Conservation (phyloP, 768 basidiomycete species). For the Collybiopsis luxurians region DNA sequence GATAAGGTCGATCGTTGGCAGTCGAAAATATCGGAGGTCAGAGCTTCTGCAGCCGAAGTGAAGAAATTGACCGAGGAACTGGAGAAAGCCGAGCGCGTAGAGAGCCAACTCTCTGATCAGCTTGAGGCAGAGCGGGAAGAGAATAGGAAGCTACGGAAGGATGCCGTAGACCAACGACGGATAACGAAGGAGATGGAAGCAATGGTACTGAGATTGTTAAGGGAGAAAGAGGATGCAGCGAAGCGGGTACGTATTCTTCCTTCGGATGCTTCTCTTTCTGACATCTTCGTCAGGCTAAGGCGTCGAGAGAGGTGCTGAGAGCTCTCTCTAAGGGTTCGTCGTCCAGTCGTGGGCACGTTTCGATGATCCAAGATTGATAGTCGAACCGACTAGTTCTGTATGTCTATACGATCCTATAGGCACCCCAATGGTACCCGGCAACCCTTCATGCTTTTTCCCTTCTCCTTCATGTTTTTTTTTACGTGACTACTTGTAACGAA, state of each 20-base stretch:
- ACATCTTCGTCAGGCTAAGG: neutral
- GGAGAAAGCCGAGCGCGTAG: neutral
- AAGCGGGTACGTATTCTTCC: neutral
- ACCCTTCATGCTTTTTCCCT: too few species aligned
- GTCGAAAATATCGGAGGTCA: neutral
- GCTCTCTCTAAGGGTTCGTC: neutral
- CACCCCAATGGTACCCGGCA: too few species aligned
- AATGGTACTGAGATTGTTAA: neutral
- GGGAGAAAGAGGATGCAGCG: neutral
- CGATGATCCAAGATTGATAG: too few species aligned
- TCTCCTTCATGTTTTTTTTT: too few species aligned
- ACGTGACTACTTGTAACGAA: too few species aligned
- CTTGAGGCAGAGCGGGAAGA: neutral
- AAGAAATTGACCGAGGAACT: neutral
- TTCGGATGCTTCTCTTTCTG: neutral
- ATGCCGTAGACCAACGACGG: neutral
- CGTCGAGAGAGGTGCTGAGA: neutral
- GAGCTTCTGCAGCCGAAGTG: neutral
- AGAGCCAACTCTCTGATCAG: neutral
- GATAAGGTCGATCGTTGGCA: conserved; percentile 6
- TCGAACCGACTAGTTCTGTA: too few species aligned
- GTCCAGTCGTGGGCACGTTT: too few species aligned
- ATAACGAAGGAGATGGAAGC: neutral
- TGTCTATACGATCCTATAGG: too few species aligned
- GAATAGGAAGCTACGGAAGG: neutral